Percentiles rank a stretch among this genome's conserved stretches.
Conservation (phyloP, 208 protist genomes). For the Crithidia expoeki region DNA sequence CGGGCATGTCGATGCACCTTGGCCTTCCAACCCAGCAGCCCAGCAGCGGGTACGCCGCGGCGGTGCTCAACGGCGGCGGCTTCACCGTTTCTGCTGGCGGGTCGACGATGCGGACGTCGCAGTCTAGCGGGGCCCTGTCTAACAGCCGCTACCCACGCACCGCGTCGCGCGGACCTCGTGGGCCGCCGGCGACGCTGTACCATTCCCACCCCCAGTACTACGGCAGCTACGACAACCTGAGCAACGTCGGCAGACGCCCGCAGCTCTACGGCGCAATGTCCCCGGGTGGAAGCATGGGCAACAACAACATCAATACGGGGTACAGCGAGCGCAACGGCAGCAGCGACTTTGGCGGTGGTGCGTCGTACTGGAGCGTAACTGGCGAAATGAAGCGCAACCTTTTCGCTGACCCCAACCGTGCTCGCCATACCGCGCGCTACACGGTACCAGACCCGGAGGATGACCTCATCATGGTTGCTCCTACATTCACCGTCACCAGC, state of each 20-base stretch:
- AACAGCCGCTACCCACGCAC: slow-evolving; percentile 22
- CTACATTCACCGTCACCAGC: slow-evolving; percentile 32
- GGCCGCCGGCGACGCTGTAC: background rate
- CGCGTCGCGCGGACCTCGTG: slow-evolving; percentile 15
- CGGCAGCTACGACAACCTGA: slow-evolving; percentile 37
- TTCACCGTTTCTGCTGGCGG: slow-evolving; percentile 22
- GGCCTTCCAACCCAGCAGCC: background rate
- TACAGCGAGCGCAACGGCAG: slow-evolving; percentile 24
- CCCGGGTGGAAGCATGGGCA: background rate
- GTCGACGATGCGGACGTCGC: slow-evolving; percentile 21
- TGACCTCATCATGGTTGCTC: slow-evolving; percentile 27
- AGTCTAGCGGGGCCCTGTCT: slow-evolving; percentile 28
- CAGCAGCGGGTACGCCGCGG: slow-evolving; percentile 15
- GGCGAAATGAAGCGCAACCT: slow-evolving; percentile 21
- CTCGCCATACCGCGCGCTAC: slow-evolving; percentile 29
- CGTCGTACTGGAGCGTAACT: slow-evolving; percentile 18
- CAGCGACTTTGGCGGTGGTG: slow-evolving; percentile 11
- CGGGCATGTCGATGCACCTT: slow-evolving; percentile 19
- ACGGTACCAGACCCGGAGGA: slow-evolving; percentile 30
- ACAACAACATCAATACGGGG: slow-evolving; percentile 4
- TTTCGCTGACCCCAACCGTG: slow-evolving; percentile 16
- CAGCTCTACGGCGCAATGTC: slow-evolving; percentile 14
- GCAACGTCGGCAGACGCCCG: slow-evolving; percentile 22
- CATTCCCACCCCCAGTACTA: slow-evolving; percentile 20
- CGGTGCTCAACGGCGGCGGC: slow-evolving; percentile 14